These are phyloP conservation scores for Silene conica DNA, from an alignment of 148 eudicot species.

Conservation along the genomic window DNA sequence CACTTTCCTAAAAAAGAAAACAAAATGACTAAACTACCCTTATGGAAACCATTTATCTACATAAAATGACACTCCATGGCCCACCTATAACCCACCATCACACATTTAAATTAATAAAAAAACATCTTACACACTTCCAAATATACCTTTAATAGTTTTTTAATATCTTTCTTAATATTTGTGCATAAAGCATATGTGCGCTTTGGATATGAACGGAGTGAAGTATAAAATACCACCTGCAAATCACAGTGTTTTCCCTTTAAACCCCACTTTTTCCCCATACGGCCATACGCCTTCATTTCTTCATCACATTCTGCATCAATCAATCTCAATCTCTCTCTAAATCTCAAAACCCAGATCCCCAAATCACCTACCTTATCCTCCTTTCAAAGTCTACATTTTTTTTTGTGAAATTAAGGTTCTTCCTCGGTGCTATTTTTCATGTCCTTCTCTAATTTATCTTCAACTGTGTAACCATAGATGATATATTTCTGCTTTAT, in stretches of 20 bases:
- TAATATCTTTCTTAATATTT: no score
- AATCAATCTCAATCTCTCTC: conserved; percentile 14
- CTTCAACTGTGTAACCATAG: background rate
- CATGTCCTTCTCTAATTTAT: background rate
- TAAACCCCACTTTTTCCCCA: conserved; percentile 12
- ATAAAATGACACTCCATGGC: no score
- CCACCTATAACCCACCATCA: no score
- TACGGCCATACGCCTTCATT: background rate
- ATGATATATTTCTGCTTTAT: background rate
- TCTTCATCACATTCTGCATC: background rate
- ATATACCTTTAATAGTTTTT: no score
- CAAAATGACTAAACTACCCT: no score
- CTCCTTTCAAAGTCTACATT: background rate
- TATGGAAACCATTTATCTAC: no score
- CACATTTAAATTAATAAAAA: no score
- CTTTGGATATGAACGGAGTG: no score
- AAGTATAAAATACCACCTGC: conserved; percentile 9
- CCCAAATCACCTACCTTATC: conserved; percentile 8
- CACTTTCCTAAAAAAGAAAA: no score
- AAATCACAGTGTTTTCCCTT: background rate
- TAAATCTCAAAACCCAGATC: background rate
- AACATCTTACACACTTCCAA: no score
- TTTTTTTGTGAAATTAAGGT: background rate
- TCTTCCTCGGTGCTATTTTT: background rate
- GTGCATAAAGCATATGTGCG: no score